Conservation (phyloP, 768 basidiomycete species). For the Rhizopogon roseolus region DNA sequence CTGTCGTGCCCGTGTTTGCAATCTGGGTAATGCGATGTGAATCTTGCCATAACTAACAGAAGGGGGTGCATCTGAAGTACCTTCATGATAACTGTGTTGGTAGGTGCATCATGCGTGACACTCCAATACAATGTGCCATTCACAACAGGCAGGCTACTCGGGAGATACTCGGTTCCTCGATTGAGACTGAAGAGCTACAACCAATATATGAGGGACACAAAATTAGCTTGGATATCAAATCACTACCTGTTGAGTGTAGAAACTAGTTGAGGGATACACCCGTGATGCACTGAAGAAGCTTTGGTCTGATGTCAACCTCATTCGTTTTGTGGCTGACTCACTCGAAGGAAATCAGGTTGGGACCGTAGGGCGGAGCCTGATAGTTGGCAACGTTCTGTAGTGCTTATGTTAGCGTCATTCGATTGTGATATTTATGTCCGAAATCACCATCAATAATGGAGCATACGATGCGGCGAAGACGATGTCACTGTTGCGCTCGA, state of each 20-base stretch:
- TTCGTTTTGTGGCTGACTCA: slow-evolving; percentile 24
- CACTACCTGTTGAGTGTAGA: slow-evolving; percentile 54
- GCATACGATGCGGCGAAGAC: slow-evolving; percentile 64
- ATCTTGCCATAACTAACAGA: not conserved
- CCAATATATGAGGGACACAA: not conserved
- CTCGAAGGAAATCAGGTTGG: slow-evolving; percentile 61
- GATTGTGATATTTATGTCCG: not conserved
- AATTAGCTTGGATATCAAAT: not conserved
- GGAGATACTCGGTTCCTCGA: slow-evolving; percentile 57
- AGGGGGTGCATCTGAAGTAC: slow-evolving; percentile 20
- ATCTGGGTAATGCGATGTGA: slow-evolving; percentile 31
- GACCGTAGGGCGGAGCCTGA: too few relatives aligned
- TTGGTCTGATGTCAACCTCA: not conserved
- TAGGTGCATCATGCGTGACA: slow-evolving; percentile 32
- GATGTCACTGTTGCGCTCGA: slow-evolving; percentile 57
- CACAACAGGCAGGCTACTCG: slow-evolving; percentile 50
- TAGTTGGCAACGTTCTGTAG: slow-evolving; percentile 44
- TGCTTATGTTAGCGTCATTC: slow-evolving; percentile 1
- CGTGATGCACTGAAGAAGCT: slow-evolving; percentile 36
- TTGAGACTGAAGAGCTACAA: slow-evolving; percentile 58
- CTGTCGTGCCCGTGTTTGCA: slow-evolving; percentile 41
- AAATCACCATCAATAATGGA: slow-evolving; percentile 42
- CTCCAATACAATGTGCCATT: slow-evolving; percentile 59
- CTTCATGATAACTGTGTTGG: slow-evolving; percentile 52
- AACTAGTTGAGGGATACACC: slow-evolving; percentile 59